These are phyloP conservation scores for Polygonum maritimum DNA, from an alignment of 148 eudicot species.

Conservation along the genomic window DNA sequence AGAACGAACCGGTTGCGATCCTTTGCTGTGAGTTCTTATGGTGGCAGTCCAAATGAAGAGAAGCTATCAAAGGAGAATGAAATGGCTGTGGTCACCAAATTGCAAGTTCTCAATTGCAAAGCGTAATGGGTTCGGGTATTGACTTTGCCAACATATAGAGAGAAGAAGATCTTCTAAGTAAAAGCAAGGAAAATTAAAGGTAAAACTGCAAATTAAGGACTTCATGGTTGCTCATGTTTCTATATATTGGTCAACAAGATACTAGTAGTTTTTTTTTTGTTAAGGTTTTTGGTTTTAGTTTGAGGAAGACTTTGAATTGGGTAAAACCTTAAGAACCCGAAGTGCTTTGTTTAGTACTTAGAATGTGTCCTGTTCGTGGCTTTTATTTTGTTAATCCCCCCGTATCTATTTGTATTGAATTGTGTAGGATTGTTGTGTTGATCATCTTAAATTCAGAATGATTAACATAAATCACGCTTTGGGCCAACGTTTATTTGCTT, in stretches of 20 bases:
- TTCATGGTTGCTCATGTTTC: background rate
- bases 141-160: conserved; percentile 44
- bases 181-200: background rate
- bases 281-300: background rate
- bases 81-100: background rate
- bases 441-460: background rate
- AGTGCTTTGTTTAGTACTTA: background rate
- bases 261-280: background rate
- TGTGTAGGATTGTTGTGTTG: background rate
- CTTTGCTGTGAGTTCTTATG: conserved; percentile 22
- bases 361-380: background rate
- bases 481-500: background rate
- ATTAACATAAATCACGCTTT: background rate
- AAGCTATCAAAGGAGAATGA: background rate
- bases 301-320: background rate
- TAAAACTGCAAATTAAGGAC: background rate
- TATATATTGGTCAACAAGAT: background rate
- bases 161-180: background rate
- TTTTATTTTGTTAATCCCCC: background rate
- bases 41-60: background rate
- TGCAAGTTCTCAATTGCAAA: background rate
- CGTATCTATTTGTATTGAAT: background rate
- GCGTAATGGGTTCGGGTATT: conserved; percentile 91
- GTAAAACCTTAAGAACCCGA: background rate
- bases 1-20: conserved; percentile 83